A percentile compares a stretch with the other conserved stretches of the same genome.
phyloP scores from a whole-genome alignment of 129 eudicot species.

The Flaveria linearis region DNA sequence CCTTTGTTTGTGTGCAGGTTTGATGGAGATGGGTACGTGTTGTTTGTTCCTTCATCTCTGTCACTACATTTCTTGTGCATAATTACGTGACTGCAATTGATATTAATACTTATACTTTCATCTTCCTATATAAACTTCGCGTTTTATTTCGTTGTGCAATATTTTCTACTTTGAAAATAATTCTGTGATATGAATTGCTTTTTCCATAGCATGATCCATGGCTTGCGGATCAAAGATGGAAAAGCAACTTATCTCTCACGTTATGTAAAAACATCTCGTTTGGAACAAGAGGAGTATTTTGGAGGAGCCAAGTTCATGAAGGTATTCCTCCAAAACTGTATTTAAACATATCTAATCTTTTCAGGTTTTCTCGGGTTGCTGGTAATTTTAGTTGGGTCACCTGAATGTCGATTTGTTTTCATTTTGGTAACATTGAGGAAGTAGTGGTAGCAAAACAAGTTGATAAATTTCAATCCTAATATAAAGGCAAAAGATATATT shows the following conservation, averaged over 20 bases:
- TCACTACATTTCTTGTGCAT: not conserved
- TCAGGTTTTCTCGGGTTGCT: not conserved
- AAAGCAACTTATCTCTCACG: slow-evolving; percentile 97
- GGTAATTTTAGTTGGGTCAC: not conserved
- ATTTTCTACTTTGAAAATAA: no score
- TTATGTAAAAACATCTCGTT: slow-evolving; percentile 82
- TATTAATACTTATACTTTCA: not conserved
- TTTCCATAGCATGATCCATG: slow-evolving; percentile 82
- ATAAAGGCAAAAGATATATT: slow-evolving; percentile 14
- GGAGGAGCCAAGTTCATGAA: slow-evolving; percentile 88
- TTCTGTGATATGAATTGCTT: not conserved
- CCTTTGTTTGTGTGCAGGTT: slow-evolving; percentile 68
- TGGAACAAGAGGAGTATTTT: slow-evolving; percentile 81
- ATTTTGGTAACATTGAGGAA: slow-evolving; percentile 3
- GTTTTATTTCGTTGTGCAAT: not conserved
- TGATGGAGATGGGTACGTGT: slow-evolving; percentile 95
- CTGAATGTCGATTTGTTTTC: not conserved
- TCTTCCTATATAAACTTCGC: not conserved
- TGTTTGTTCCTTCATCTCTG: slow-evolving; percentile 30
- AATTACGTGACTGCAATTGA: not conserved
- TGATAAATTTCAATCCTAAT: not conserved
- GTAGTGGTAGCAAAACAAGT: slow-evolving; percentile 5
- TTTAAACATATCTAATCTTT: slow-evolving; percentile 4
- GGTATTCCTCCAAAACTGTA: slow-evolving; percentile 43
- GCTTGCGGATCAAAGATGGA: slow-evolving; percentile 94